phyloP scores from a whole-genome alignment of 2,329 filamentous ascomycete genomes.

The Fusarium phyllophilum region DNA sequence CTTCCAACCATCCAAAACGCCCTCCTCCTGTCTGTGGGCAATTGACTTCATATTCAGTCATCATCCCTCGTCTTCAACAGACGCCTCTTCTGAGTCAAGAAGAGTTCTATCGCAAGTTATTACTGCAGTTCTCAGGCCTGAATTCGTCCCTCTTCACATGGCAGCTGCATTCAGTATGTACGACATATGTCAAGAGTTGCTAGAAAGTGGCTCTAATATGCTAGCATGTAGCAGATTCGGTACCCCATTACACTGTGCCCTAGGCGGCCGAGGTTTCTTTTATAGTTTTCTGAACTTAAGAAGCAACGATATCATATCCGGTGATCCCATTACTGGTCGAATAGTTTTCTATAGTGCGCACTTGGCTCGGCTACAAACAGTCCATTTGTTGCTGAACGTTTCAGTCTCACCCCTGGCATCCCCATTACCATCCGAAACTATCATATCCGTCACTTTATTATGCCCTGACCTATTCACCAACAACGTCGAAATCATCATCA shows the following conservation, averaged over 20 bases:
- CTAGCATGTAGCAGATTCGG: neutral
- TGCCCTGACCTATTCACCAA: accelerated
- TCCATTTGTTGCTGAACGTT: neutral
- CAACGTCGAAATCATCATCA: neutral
- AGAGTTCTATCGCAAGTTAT: neutral
- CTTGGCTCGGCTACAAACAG: neutral
- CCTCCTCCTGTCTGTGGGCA: neutral
- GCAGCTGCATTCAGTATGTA: neutral
- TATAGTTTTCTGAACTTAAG: neutral
- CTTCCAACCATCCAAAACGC: neutral
- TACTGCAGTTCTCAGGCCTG: neutral
- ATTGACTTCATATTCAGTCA: neutral
- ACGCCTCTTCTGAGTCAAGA: accelerated
- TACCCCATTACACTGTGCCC: neutral
- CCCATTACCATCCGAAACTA: neutral
- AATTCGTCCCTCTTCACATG: neutral
- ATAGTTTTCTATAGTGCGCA: neutral
- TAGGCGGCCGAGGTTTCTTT: neutral
- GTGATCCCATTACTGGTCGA: neutral
- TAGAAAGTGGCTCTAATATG: neutral
- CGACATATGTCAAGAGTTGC: neutral
- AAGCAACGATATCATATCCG: neutral
- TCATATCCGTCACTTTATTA: neutral
- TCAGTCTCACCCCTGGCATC: neutral
- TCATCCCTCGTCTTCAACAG: neutral